Evolutionary conservation across 1,284 basidiomycete species (phyloP).

Genomic region (Rhodotorula sp.): DNA sequence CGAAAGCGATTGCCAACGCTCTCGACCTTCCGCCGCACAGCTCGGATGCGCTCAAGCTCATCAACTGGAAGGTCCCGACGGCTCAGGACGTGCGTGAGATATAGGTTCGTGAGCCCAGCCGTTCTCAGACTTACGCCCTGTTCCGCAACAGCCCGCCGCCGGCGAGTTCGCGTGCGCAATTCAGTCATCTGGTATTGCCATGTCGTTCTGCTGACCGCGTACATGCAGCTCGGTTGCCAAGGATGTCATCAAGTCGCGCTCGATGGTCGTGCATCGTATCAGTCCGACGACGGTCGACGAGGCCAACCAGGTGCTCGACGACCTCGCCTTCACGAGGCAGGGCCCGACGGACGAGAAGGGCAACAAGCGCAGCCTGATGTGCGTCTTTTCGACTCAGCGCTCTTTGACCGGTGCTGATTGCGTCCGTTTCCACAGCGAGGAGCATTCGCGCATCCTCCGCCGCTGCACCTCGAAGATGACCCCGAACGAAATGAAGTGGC

Average conservation of each 20-base stretch:
- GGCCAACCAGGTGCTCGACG: slow-evolving; percentile 74
- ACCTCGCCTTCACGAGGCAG: slow-evolving; percentile 53
- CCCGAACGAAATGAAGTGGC: slow-evolving; percentile 83
- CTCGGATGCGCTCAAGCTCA: slow-evolving; percentile 69
- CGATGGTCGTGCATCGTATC: slow-evolving; percentile 67
- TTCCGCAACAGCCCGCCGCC: neutral
- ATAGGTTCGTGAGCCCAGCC: accelerated
- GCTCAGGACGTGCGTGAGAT: slow-evolving; percentile 57
- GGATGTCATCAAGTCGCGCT: slow-evolving; percentile 79
- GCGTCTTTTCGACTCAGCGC: neutral
- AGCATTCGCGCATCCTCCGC: slow-evolving; percentile 71
- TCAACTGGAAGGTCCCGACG: slow-evolving; percentile 87
- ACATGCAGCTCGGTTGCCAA: slow-evolving; percentile 60
- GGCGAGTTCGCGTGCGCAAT: slow-evolving; percentile 17
- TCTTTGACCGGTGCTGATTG: neutral
- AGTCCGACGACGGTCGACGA: slow-evolving; percentile 74
- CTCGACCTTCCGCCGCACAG: slow-evolving; percentile 76
- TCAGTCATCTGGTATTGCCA: slow-evolving; percentile 56
- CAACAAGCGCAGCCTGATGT: slow-evolving; percentile 20
- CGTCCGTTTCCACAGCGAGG: slow-evolving; percentile 57
- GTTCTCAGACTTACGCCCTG: neutral
- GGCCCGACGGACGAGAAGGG: slow-evolving; percentile 42
- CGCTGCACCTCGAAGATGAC: slow-evolving; percentile 74
- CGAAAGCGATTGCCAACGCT: slow-evolving; percentile 83
- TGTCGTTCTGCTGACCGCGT: slow-evolving; percentile 1